A percentile compares a stretch with the other conserved stretches of the same genome.
These are phyloP conservation scores for Aspergillus pseudotamarii DNA, from an alignment of 2,329 filamentous ascomycete genomes.

Conservation along the genomic window DNA sequence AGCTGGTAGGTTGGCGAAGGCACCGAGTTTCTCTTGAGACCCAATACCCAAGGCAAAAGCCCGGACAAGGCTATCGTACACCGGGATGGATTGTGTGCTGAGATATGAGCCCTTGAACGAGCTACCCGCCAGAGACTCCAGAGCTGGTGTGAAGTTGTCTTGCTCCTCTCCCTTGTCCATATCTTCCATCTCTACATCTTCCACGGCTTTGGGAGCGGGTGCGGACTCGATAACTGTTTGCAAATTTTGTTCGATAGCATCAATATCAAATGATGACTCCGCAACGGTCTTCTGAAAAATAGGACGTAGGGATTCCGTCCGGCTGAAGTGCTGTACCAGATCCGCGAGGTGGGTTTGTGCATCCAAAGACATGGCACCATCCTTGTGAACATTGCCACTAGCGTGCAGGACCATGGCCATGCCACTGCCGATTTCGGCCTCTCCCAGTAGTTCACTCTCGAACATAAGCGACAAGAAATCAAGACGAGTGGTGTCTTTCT, in stretches of 20 bases:
- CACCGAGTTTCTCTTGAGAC: constrained; percentile 33
- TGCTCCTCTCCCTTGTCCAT: constrained; percentile 29
- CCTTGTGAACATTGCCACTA: constrained; percentile 52
- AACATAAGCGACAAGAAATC: constrained; percentile 46
- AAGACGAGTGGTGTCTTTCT: constrained; percentile 47
- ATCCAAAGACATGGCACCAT: constrained; percentile 40
- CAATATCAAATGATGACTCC: constrained; percentile 70
- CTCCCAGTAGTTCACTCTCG: constrained; percentile 33
- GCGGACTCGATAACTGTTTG: constrained; percentile 68
- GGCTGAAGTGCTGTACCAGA: constrained; percentile 67
- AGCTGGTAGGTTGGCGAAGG: constrained; percentile 42
- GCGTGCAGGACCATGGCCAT: constrained; percentile 38
- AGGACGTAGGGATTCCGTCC: constrained; percentile 61
- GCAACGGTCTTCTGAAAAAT: constrained; percentile 69
- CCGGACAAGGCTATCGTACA: constrained; percentile 43
- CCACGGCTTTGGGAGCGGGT: constrained; percentile 51
- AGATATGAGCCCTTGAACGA: constrained; percentile 43
- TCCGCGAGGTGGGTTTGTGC: constrained; percentile 67
- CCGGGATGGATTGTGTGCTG: constrained; percentile 30
- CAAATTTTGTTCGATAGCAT: constrained; percentile 73
- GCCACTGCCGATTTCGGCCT: constrained; percentile 32
- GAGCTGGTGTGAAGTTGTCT: constrained; percentile 34
- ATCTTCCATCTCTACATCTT: constrained; percentile 57
- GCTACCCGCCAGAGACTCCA: constrained; percentile 35
- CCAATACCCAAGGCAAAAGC: constrained; percentile 39